Evolutionary conservation across 495 filamentous ascomycete genomes (phyloP).

Genomic region (Penicillium nucicola): DNA sequence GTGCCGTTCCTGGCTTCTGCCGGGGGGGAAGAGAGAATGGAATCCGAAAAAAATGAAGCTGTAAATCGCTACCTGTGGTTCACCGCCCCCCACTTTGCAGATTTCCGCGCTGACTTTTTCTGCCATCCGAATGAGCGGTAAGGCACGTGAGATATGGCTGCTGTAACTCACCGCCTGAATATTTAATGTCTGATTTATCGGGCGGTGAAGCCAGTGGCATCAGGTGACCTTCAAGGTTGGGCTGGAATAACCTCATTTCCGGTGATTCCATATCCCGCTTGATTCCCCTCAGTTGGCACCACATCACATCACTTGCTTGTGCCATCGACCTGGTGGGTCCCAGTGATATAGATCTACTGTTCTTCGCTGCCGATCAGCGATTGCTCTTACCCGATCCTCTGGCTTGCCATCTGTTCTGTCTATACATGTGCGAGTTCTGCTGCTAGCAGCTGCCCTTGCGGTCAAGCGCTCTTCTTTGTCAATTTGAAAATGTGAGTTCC

Average conservation of each 20-base stretch:
- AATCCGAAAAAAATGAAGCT: slow-evolving; percentile 10
- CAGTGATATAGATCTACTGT: slow-evolving; percentile 2
- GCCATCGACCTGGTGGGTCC: slow-evolving; percentile 1
- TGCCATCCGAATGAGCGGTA: slow-evolving; percentile 12
- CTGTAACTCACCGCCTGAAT: not conserved
- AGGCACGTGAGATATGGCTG: not conserved
- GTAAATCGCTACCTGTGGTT: slow-evolving; percentile 3
- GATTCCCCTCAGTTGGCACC: slow-evolving; percentile 5
- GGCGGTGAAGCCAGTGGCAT: slow-evolving; percentile 11
- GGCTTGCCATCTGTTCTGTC: slow-evolving; percentile 6
- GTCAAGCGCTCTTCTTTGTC: slow-evolving; percentile 4
- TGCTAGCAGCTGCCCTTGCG: slow-evolving; percentile 12
- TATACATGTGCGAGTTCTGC: slow-evolving; percentile 14
- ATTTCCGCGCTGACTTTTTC: slow-evolving; percentile 11
- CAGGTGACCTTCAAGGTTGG: slow-evolving; percentile 20
- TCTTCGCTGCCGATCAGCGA: not conserved
- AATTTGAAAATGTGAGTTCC: slow-evolving; percentile 6
- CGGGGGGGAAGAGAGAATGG: slow-evolving; percentile 14
- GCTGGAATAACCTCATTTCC: slow-evolving; percentile 29
- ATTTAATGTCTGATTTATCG: not conserved
- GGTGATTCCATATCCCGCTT: not conserved
- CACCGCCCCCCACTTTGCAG: slow-evolving; percentile 21
- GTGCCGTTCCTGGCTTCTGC: slow-evolving; percentile 19
- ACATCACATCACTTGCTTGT: slow-evolving; percentile 6
- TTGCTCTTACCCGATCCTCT: slow-evolving; percentile 13